phyloP scores from a whole-genome alignment of 768 basidiomycete genomes.

The Hygrophorus pudorinus region DNA sequence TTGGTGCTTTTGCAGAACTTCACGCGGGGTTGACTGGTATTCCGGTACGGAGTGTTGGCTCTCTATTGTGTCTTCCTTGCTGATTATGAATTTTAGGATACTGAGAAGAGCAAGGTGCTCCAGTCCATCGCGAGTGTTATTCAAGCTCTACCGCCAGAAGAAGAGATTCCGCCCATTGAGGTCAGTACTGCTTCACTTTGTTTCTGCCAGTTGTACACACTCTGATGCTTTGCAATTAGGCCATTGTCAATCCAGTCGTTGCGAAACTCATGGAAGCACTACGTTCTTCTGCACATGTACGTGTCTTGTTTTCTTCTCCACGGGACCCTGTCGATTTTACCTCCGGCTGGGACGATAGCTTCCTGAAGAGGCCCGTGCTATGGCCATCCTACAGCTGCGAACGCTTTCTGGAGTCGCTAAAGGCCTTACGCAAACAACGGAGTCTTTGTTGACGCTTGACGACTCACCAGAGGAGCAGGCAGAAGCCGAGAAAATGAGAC shows the following conservation, averaged over 20 bases:
- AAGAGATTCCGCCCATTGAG: conserved; percentile 71
- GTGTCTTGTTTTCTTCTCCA: conserved; percentile 8
- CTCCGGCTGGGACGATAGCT: conserved; percentile 29
- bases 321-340: not conserved
- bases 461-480: conserved; percentile 40
- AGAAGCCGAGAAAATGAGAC: conserved; percentile 45
- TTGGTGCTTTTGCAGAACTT: conserved; percentile 74
- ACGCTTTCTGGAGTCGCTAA: conserved; percentile 79
- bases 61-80: conserved; percentile 2
- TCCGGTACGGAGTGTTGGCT: conserved; percentile 50
- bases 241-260: conserved; percentile 68
- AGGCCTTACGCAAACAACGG: conserved; percentile 72
- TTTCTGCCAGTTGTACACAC: not conserved
- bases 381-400: conserved; percentile 66
- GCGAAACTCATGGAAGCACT: conserved; percentile 57
- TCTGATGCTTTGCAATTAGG: conserved; percentile 25
- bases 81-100: conserved; percentile 36
- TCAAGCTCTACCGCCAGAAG: conserved; percentile 73
- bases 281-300: conserved; percentile 42
- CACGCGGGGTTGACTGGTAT: conserved; percentile 69
- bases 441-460: conserved; percentile 53
- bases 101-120: conserved; percentile 83
- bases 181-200: conserved; percentile 24
- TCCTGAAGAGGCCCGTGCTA: conserved; percentile 59
- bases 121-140: conserved; percentile 92